These are phyloP conservation scores for Globisporangium rhizosaccharum DNA, from an alignment of 352 stramenopile genomes.

Conservation along the genomic window DNA sequence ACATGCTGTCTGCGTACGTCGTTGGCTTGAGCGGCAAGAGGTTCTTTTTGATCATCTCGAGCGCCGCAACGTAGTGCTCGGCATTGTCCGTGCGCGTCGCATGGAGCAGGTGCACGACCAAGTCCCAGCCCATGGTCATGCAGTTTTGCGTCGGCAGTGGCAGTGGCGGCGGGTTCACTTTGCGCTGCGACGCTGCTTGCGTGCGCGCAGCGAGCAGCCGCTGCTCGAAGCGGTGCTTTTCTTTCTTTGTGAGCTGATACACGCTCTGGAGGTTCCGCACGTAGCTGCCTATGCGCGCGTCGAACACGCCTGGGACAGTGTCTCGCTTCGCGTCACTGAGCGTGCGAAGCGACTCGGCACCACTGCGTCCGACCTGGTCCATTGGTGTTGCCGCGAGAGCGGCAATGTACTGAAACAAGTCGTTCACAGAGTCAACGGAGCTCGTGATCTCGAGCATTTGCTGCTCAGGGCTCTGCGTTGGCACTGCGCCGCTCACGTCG, in stretches of 20 bases:
- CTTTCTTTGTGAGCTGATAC: slow-evolving; percentile 77
- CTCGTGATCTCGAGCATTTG: slow-evolving; percentile 71
- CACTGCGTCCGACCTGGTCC: slow-evolving; percentile 4
- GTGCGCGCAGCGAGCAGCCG: slow-evolving; percentile 41
- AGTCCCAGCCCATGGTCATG: slow-evolving; percentile 78
- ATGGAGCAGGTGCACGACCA: slow-evolving; percentile 66
- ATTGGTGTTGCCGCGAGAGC: slow-evolving; percentile 34
- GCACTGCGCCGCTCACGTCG: slow-evolving; percentile 26
- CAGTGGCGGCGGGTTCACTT: slow-evolving; percentile 61
- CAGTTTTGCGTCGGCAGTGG: slow-evolving; percentile 81
- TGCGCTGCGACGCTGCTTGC: slow-evolving; percentile 60
- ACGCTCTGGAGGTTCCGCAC: slow-evolving; percentile 66
- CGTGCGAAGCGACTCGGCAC: slow-evolving; percentile 8
- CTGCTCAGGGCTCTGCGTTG: slow-evolving; percentile 34
- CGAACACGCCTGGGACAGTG: slow-evolving; percentile 37
- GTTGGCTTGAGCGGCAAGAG: slow-evolving; percentile 68
- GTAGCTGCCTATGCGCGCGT: slow-evolving; percentile 63
- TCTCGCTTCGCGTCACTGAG: slow-evolving; percentile 16
- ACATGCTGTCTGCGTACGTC: slow-evolving; percentile 79
- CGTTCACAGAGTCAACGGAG: slow-evolving; percentile 68
- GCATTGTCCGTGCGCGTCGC: slow-evolving; percentile 62
- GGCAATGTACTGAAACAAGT: slow-evolving; percentile 80
- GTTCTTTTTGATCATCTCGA: slow-evolving; percentile 74
- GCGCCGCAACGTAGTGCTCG: slow-evolving; percentile 55
- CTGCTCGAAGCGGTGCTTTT: slow-evolving; percentile 78